Evolutionary conservation across 495 filamentous ascomycete genomes (phyloP).

Genomic region (Cercophora samala): DNA sequence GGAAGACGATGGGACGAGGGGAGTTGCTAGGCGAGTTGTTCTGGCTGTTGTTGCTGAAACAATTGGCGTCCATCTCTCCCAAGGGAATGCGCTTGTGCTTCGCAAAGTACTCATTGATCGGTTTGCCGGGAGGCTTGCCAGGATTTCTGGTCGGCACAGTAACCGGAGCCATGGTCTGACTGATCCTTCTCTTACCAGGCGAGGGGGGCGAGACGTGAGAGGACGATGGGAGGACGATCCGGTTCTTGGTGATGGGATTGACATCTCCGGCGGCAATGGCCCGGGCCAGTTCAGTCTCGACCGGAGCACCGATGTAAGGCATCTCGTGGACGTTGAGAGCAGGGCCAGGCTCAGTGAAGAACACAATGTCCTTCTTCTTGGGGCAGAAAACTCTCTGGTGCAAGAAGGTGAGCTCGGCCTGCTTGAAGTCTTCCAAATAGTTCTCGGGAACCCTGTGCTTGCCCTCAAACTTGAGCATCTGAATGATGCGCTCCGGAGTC

Average conservation of each 20-base stretch:
- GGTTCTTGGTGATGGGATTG: conserved; percentile 82
- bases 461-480: conserved; percentile 80
- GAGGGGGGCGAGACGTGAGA: conserved; percentile 16
- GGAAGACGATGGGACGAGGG: conserved; percentile 42
- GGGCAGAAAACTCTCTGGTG: conserved; percentile 95
- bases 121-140: conserved; percentile 62
- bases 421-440: conserved; percentile 73
- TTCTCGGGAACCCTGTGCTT: conserved; percentile 72
- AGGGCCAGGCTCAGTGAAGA: conserved; percentile 60
- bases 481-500: conserved; percentile 75
- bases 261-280: conserved; percentile 81
- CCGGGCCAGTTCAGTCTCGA: conserved; percentile 64
- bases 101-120: conserved; percentile 78
- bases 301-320: conserved; percentile 71
- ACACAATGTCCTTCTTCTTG: conserved; percentile 61
- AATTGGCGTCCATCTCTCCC: conserved; percentile 83
- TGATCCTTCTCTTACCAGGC: conserved; percentile 42
- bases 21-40: conserved; percentile 24
- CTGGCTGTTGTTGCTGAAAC: conserved; percentile 49
- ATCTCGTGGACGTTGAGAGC: conserved; percentile 62
- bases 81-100: conserved; percentile 67
- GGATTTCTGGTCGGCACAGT: conserved; percentile 35
- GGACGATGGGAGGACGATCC: conserved; percentile 45
- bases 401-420: conserved; percentile 88
- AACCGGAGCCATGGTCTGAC: conserved; percentile 28